Conservation (phyloP, 2,329 filamentous ascomycete genomes). For the Colletotrichum sp. region DNA sequence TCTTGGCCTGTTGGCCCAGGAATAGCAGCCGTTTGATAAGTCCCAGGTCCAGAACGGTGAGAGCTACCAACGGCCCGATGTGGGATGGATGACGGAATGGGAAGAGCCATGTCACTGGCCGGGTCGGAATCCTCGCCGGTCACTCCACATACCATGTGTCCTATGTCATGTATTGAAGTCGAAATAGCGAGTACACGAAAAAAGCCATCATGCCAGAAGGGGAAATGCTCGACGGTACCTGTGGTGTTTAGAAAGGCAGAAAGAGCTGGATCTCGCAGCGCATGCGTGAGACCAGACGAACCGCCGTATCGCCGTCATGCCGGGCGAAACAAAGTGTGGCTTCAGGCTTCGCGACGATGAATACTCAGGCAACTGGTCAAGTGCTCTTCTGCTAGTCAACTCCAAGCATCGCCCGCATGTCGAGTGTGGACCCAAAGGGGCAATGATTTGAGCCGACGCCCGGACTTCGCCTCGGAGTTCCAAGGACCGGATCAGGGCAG, state of each 20-base stretch:
- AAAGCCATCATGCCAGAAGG: background rate
- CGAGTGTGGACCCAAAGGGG: background rate
- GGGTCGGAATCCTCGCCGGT: background rate
- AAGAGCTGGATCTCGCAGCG: background rate
- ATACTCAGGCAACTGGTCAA: background rate
- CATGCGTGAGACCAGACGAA: background rate
- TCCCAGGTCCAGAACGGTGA: background rate
- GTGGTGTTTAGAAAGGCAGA: background rate
- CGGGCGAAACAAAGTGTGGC: background rate
- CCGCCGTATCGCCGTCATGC: background rate
- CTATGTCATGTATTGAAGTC: background rate
- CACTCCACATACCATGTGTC: background rate
- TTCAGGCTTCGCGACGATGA: background rate
- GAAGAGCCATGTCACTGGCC: background rate
- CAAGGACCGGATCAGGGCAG: background rate
- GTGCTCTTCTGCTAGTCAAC: background rate
- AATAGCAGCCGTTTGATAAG: background rate
- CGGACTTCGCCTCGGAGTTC: constrained; percentile 12
- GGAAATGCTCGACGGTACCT: background rate
- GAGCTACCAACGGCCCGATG: background rate
- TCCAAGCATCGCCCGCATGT: background rate
- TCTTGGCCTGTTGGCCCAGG: background rate
- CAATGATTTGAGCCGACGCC: background rate
- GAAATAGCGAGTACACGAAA: background rate
- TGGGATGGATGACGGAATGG: background rate